A percentile compares a stretch with the other conserved stretches of the same genome.
Evolutionary conservation across 768 basidiomycete species (phyloP).

Genomic region (Naganishia kalamii): DNA sequence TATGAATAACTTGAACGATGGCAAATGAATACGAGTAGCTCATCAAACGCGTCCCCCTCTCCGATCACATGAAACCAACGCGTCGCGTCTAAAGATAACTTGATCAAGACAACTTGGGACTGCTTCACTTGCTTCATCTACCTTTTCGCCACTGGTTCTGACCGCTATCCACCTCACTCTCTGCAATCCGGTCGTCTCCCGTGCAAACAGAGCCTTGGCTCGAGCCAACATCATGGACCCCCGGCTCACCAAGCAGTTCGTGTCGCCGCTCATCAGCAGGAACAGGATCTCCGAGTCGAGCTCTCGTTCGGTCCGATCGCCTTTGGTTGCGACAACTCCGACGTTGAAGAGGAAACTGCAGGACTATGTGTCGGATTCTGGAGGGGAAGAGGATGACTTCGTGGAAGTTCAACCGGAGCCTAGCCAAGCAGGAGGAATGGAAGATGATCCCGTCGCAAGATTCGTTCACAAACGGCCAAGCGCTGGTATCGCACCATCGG

Average conservation of each 20-base stretch:
- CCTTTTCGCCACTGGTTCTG: no score
- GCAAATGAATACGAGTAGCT: neutral
- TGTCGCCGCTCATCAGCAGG: slow-evolving; percentile 19
- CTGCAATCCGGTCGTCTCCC: no score
- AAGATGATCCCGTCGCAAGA: slow-evolving; percentile 19
- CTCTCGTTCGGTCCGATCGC: neutral
- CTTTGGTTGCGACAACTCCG: neutral
- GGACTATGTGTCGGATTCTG: slow-evolving; percentile 25
- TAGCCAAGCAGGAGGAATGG: neutral
- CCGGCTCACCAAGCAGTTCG: slow-evolving; percentile 23
- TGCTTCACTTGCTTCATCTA: no score
- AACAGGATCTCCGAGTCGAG: neutral
- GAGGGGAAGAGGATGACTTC: slow-evolving; percentile 17
- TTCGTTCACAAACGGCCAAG: neutral
- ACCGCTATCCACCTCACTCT: no score
- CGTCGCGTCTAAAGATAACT: neutral
- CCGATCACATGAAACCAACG: no score
- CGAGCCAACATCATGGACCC: slow-evolving; percentile 23
- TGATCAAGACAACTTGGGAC: no score
- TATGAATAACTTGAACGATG: neutral
- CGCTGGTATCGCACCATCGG: neutral
- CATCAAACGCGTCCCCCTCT: slow-evolving; percentile 11
- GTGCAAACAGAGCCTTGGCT: no score
- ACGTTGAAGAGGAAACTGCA: slow-evolving; percentile 4
- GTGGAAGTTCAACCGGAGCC: neutral